Percentiles rank a stretch among this genome's conserved stretches.
These are phyloP conservation scores for Croton setiger DNA, from an alignment of 441 rosid genomes.

Conservation along the genomic window DNA sequence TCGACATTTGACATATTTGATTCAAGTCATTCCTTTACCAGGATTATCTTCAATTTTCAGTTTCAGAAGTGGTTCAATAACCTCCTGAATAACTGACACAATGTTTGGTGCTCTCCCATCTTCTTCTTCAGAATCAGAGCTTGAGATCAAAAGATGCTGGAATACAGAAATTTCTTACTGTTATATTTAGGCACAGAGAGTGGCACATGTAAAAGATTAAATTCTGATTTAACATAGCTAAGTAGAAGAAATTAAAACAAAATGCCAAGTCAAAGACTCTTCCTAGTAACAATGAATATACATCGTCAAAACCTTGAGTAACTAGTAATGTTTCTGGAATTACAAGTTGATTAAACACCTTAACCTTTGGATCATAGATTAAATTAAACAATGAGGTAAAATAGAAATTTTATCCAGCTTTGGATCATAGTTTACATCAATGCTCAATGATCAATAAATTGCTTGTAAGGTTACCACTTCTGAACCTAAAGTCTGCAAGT, in stretches of 20 bases:
- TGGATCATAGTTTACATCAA: background rate
- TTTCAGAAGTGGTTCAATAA: conserved; percentile 51
- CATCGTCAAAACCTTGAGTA: background rate
- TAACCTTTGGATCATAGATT: background rate
- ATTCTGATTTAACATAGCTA: background rate
- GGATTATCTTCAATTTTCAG: conserved; percentile 48
- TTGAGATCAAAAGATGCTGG: conserved; percentile 46
- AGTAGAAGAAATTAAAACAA: background rate
- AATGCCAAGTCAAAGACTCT: background rate
- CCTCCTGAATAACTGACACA: conserved; percentile 33
- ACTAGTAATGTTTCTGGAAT: background rate
- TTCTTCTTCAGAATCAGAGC: conserved; percentile 66
- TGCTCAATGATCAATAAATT: background rate
- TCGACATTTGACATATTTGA: conserved; percentile 3
- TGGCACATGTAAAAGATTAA: background rate
- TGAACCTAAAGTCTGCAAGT: background rate
- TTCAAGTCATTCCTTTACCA: conserved; percentile 32
- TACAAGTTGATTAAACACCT: background rate
- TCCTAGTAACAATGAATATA: background rate
- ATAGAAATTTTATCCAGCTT: background rate
- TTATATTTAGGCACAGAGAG: conserved; percentile 1
- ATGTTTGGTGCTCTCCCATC: conserved; percentile 27
- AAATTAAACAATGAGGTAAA: background rate
- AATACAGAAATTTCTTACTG: conserved; percentile 31
- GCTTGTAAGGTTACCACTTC: background rate